Evolutionary conservation across 2,329 filamentous ascomycete species (phyloP).

Genomic region (Metarhizium rileyi): DNA sequence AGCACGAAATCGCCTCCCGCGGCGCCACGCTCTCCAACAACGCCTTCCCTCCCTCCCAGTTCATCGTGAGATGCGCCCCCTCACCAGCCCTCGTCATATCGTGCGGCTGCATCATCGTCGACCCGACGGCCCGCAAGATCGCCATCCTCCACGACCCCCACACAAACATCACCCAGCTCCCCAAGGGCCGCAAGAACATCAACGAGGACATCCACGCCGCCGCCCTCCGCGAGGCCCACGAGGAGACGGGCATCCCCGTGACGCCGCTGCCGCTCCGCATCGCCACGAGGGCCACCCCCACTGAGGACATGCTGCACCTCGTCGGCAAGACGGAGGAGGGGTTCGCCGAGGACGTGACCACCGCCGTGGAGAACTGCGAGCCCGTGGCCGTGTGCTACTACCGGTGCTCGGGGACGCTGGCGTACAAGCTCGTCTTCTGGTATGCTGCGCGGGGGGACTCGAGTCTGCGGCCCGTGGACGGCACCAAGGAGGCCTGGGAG

Average conservation of each 20-base stretch:
- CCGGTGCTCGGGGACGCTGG: slow-evolving; percentile 23
- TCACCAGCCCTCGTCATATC: slow-evolving; percentile 34
- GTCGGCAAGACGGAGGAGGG: not conserved
- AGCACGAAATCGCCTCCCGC: not conserved
- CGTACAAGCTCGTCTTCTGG: slow-evolving; percentile 31
- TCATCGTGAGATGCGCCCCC: slow-evolving; percentile 22
- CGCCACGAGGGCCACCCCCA: slow-evolving; percentile 25
- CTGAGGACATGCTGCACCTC: slow-evolving; percentile 11
- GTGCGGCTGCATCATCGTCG: slow-evolving; percentile 37
- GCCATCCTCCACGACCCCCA: slow-evolving; percentile 33
- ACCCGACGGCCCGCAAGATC: slow-evolving; percentile 25
- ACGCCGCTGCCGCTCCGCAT: slow-evolving; percentile 28
- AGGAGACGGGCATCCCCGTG: slow-evolving; percentile 36
- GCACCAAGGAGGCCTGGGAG: slow-evolving; percentile 24
- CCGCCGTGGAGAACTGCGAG: slow-evolving; percentile 23
- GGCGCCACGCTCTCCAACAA: not conserved
- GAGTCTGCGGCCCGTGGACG: slow-evolving; percentile 11
- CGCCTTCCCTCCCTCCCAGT: not conserved
- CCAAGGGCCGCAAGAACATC: slow-evolving; percentile 39
- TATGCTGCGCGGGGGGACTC: slow-evolving; percentile 27
- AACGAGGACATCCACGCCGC: slow-evolving; percentile 31
- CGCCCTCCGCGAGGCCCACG: slow-evolving; percentile 36
- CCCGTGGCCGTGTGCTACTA: slow-evolving; percentile 26
- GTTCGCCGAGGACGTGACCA: slow-evolving; percentile 16
- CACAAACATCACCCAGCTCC: slow-evolving; percentile 34